Evolutionary conservation across 78 protist species (phyloP), one percentile per base, ranked within the genome.

Genomic region (Dictyostelium discoideum): DNA sequence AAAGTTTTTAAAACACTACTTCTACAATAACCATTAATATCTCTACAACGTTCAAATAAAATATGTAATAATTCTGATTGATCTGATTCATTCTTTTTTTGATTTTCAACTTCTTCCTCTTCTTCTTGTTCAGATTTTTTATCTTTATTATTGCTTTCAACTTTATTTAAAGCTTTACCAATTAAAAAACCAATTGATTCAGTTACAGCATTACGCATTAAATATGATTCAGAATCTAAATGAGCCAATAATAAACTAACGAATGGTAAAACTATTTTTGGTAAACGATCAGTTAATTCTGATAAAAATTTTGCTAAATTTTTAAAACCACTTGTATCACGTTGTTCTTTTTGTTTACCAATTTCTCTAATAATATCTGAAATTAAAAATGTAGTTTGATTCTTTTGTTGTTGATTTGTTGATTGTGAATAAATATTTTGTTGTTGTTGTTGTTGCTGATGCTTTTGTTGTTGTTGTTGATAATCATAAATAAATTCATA

Each of bases 141-240:
- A 7, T 24, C 79, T 29, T 73, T 24, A 73, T 32, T 24, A 3
- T 39, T 29, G 10, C 44, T 60, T 10, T 44, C 63, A 48, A 9
- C 67, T 42, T 3, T 29, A 22, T 42, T 20, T 13, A 73, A 46
- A 11, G 57, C 87, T 46, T 78, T 14, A 1, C 39, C 69, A 24
- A 93, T 85, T 22, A 93, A n/a, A 39, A 57, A 79, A 9, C 84
- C 92, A 14, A 90, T 50, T 18, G 85, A 46, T 24, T 95, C 96
- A 26, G 85, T 32, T 0, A 84, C 93, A 32, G 92, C 94, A 82
- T 87, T 95, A 54, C 97, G 92, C 74, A 90, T 79, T 32, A 84
- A 72, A 87, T 95, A 84, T 26, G 78, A 42, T 10, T 87, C 92
- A 9, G 86, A n/a, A 82, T 90, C 78, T 18, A 90, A 24, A 57